A percentile compares a stretch with the other conserved stretches of the same genome.
Evolutionary conservation across 345 rosid genomes (phyloP).

Genomic region (Murraya koenigii): DNA sequence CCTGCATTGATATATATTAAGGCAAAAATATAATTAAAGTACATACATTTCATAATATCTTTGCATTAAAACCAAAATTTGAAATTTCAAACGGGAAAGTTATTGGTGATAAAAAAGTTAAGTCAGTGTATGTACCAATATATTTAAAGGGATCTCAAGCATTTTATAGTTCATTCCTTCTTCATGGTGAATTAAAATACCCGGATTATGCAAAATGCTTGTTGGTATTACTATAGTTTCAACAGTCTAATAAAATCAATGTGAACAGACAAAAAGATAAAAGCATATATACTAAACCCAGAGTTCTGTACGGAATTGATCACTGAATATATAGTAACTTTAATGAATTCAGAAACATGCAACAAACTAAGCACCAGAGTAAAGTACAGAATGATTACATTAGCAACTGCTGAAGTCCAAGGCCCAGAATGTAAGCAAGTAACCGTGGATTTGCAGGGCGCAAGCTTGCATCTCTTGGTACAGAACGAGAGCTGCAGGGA

Average conservation of each 20-base stretch:
- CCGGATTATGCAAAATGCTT: background rate
- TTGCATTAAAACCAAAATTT: no score
- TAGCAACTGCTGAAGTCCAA: background rate
- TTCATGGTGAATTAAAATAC: background rate
- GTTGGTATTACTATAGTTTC: background rate
- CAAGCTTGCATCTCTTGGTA: background rate
- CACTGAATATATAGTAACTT: background rate
- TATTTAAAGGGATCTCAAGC: background rate
- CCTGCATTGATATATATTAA: background rate
- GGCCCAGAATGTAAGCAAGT: background rate
- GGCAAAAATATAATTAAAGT: background rate
- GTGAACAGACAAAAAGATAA: no score
- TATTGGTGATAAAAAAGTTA: background rate
- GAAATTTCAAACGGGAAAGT: background rate
- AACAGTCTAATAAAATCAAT: background rate
- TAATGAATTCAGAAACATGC: background rate
- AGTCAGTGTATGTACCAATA: background rate
- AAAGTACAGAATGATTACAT: background rate
- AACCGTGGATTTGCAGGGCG: background rate
- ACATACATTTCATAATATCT: background rate
- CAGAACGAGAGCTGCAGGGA: background rate
- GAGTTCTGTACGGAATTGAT: no score
- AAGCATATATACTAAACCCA: no score
- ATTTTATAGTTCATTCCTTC: background rate
- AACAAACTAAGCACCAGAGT: background rate